A percentile compares a stretch with the other conserved stretches of the same genome.
Conservation (phyloP, 305 asterid species). For the Galium porrigens region DNA sequence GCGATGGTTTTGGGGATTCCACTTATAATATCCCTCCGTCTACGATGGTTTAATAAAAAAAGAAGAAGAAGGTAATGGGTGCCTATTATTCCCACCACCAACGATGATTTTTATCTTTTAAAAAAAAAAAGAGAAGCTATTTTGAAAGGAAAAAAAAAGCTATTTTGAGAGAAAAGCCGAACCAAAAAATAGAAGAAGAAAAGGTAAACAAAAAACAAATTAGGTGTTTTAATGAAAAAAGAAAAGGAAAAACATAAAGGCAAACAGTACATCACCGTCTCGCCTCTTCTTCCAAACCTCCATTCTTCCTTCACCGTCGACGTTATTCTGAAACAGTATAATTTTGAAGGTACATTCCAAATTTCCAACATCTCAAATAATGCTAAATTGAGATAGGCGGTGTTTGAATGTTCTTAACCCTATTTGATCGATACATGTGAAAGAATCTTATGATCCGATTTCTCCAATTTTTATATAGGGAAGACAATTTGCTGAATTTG, state of each 20-base stretch:
- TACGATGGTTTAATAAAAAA: no score
- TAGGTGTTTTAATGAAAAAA: no score
- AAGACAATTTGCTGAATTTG: constrained; percentile 2
- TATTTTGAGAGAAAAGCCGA: no score
- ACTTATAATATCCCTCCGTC: no score
- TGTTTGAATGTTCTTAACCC: constrained; percentile 3
- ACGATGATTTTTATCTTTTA: rapidly evolving
- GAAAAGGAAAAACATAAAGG: constrained; percentile 7
- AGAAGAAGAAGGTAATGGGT: no score
- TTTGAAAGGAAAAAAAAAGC: no score
- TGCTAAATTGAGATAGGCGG: constrained; percentile 3
- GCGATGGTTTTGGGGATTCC: no score
- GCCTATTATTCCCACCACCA: no score
- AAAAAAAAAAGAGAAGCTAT: no score
- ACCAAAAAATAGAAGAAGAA: no score
- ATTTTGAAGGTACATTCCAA: constrained; percentile 29
- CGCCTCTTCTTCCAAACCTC: constrained; percentile 14
- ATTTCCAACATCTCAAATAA: neutral
- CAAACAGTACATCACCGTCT: constrained; percentile 7
- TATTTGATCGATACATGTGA: neutral
- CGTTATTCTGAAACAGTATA: constrained; percentile 21
- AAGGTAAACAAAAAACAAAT: no score
- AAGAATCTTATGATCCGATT: constrained; percentile 36
- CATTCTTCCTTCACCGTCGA: constrained; percentile 36
- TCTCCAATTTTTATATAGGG: constrained; percentile 14